Evolutionary conservation across 2,329 filamentous ascomycete species (phyloP), one percentile per base, ranked within the genome.

Genomic region (Dactylellina drechsleri): DNA sequence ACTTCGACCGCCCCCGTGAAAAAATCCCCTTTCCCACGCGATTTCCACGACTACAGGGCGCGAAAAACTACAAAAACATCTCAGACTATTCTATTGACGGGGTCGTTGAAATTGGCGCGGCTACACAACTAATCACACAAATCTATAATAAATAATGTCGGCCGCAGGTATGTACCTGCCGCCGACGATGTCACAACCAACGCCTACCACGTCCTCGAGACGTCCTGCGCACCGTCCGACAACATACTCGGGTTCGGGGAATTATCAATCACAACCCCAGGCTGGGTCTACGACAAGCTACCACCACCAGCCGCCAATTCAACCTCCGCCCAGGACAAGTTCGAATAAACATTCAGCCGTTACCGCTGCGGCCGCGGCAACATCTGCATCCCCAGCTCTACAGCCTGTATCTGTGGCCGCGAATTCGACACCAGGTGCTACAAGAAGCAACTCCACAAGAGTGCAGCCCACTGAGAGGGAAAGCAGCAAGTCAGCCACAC

Each of bases 121-220:
- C 43, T 26, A 23, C 45, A 36, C 52, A 28, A 26, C 15, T 16
- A n/a, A 31, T 26, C 15, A 28, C 16, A 41, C 28, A 18, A 13
- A 52, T 23, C 40, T 41, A 36, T 16, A 36, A 26, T 59, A 66
- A 75, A 75, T 60, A 58, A 75, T 75, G 71, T 75, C 71, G 64
- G 64, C 70, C 18, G 70, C 71, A 64, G n/a, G n/a, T n/a, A 68
- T 64, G 54, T 75, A 75, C 65, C 64, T 75, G 10, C 71, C 68
- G 59, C 71, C 71, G 23, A 26, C 64, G 49, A 75, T 75, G 71
- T 75, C 71, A 75, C 71, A 75, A 60, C 71, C 71, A 47, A 68
- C 71, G 53, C 64, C 71, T 31, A 53, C 58, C 31, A 67, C 71
- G 54, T 62, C 71, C 4, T 68, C 64, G n/a, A 75, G 71, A 60